phyloP scores from a whole-genome alignment of 805 yeast species.

The Yarrowia yakushimensis region DNA sequence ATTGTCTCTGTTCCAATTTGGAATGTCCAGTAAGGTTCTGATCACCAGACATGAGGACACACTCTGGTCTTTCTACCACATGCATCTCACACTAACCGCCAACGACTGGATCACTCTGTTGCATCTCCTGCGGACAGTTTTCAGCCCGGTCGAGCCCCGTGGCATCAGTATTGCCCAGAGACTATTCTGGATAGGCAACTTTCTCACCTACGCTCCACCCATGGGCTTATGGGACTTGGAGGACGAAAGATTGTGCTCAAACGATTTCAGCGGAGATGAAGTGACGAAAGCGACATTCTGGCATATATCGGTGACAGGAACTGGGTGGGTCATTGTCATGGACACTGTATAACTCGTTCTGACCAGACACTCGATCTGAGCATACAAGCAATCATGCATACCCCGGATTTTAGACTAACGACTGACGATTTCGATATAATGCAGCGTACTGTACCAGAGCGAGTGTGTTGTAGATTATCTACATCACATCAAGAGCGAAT shows the following conservation, averaged over 20 bases:
- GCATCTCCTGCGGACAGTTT: conserved; percentile 2
- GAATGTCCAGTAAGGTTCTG: too few relatives aligned
- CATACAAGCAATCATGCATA: not conserved
- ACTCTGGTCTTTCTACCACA: too few relatives aligned
- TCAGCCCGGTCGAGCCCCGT: not conserved
- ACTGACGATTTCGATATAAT: too few relatives aligned
- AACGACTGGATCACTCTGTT: conserved; percentile 11
- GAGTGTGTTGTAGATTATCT: too few relatives aligned
- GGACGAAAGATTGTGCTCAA: conserved; percentile 3
- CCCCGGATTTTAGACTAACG: not conserved
- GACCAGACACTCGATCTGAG: too few relatives aligned
- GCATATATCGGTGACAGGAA: too few relatives aligned
- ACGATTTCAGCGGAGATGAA: not conserved
- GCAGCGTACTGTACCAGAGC: too few relatives aligned
- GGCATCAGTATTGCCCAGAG: not conserved
- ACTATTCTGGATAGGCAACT: conserved; percentile 16
- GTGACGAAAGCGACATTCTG: not conserved
- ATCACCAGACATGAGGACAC: too few relatives aligned
- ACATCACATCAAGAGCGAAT: too few relatives aligned
- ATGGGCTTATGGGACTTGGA: conserved; percentile 13
- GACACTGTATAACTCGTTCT: not conserved
- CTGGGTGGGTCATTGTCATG: not conserved
- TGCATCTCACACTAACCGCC: not conserved
- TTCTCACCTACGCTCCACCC: conserved; percentile 17
- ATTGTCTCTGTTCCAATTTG: too few relatives aligned